Conservation (phyloP, 768 basidiomycete species). For the Trametes cingulata region DNA sequence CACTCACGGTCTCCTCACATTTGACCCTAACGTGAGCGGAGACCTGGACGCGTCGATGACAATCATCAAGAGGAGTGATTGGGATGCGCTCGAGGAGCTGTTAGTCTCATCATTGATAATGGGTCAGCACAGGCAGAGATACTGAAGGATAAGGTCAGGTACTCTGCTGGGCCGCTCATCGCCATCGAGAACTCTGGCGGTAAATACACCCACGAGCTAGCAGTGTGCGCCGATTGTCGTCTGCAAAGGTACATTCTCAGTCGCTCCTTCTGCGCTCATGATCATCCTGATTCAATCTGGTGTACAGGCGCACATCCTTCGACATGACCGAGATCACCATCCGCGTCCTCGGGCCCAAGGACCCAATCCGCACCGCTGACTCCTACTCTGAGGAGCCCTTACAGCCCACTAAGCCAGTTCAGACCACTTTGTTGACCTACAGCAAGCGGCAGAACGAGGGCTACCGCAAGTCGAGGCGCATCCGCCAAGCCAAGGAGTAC, state of each 20-base stretch:
- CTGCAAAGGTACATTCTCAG: conserved; percentile 48
- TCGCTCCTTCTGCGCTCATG: background rate
- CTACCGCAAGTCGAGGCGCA: conserved; percentile 61
- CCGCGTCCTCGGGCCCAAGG: conserved; percentile 42
- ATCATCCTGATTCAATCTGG: conserved; percentile 7
- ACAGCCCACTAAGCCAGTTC: conserved; percentile 7
- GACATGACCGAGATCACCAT: conserved; percentile 62
- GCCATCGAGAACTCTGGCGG: conserved; percentile 40
- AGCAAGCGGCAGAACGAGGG: conserved; percentile 44
- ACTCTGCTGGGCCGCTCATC: conserved; percentile 57
- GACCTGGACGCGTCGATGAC: conserved; percentile 60
- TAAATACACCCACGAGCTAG: conserved; percentile 47
- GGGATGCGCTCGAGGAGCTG: conserved; percentile 61
- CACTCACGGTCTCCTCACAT: conserved; percentile 57
- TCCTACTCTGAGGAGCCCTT: conserved; percentile 30
- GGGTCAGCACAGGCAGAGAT: background rate
- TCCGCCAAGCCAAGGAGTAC: conserved; percentile 56
- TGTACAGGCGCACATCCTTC: conserved; percentile 55
- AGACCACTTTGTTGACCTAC: conserved; percentile 32
- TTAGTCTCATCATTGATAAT: conserved; percentile 36
- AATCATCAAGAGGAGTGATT: conserved; percentile 62
- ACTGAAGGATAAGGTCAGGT: conserved; percentile 39
- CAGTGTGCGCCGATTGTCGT: conserved; percentile 64
- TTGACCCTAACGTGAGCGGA: conserved; percentile 64
- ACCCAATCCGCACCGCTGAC: conserved; percentile 32